phyloP scores from a whole-genome alignment of 805 yeast genomes.

The Candida patagonica region DNA sequence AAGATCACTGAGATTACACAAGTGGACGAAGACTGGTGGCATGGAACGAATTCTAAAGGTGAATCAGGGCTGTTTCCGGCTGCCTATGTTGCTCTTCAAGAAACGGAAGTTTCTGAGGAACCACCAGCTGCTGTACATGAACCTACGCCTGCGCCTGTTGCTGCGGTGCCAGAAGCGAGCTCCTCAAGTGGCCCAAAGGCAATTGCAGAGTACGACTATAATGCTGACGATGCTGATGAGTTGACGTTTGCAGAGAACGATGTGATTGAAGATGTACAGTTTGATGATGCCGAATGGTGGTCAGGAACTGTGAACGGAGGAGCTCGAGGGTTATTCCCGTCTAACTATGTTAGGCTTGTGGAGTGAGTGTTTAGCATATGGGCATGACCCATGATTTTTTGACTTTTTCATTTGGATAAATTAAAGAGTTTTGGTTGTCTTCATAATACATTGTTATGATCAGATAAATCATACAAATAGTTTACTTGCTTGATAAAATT shows the following conservation, averaged over 20 bases:
- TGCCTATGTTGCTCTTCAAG: constrained; percentile 56
- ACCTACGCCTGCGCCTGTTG: constrained; percentile 12
- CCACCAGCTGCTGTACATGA: constrained; percentile 17
- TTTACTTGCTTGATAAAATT: too few species aligned
- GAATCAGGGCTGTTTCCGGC: constrained; percentile 86
- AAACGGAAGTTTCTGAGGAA: constrained; percentile 18
- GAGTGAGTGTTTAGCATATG: constrained; percentile 7
- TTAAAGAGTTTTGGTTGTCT: constrained; percentile 4
- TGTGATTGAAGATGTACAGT: constrained; percentile 68
- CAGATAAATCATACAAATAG: too few species aligned
- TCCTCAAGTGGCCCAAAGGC: constrained; percentile 38
- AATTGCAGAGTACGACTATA: constrained; percentile 67
- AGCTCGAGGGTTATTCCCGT: constrained; percentile 75
- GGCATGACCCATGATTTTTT: neutral
- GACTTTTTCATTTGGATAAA: neutral
- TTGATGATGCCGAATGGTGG: constrained; percentile 97
- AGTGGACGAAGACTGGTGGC: constrained; percentile 83
- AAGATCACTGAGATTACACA: constrained; percentile 54
- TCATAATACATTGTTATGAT: too few species aligned
- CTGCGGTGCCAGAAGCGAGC: constrained; percentile 11
- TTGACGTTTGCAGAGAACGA: constrained; percentile 80
- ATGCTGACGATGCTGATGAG: constrained; percentile 89
- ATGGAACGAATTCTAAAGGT: constrained; percentile 67
- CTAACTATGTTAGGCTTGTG: constrained; percentile 57
- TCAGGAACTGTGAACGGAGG: constrained; percentile 67